phyloP scores from a whole-genome alignment of 805 yeast species.

The Saccharomycopsis oosterbeekiorum region DNA sequence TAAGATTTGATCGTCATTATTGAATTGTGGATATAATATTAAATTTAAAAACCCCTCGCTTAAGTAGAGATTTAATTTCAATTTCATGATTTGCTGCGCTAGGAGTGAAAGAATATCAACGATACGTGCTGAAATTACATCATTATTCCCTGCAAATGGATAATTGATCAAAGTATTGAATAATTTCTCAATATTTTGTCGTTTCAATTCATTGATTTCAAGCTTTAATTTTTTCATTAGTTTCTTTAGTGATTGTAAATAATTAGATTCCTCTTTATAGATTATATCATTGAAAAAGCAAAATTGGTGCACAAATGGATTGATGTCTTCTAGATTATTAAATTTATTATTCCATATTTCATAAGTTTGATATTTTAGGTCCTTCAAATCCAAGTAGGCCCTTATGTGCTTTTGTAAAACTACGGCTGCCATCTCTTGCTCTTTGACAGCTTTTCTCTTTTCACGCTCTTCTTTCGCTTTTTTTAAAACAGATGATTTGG shows the following conservation, averaged over 20 bases:
- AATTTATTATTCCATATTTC: neutral
- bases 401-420: conserved; percentile 42
- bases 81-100: neutral
- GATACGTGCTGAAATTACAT: neutral
- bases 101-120: neutral
- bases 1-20: neutral
- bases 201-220: neutral
- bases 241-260: neutral
- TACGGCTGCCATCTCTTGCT: conserved; percentile 38
- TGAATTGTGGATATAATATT: neutral
- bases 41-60: neutral
- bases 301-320: conserved; percentile 3
- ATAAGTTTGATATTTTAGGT: neutral
- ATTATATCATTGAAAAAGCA: neutral
- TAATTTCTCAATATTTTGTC: neutral
- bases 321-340: neutral
- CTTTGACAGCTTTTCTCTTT: conserved; percentile 48
- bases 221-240: neutral
- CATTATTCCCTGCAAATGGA: neutral
- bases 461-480: conserved; percentile 58
- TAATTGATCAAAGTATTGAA: neutral
- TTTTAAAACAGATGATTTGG: conserved; percentile 40
- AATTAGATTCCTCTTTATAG: neutral
- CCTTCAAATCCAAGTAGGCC: conserved; percentile 26
- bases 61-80: neutral